phyloP scores from a whole-genome alignment of 305 asterid species.

The Lippia alba region DNA sequence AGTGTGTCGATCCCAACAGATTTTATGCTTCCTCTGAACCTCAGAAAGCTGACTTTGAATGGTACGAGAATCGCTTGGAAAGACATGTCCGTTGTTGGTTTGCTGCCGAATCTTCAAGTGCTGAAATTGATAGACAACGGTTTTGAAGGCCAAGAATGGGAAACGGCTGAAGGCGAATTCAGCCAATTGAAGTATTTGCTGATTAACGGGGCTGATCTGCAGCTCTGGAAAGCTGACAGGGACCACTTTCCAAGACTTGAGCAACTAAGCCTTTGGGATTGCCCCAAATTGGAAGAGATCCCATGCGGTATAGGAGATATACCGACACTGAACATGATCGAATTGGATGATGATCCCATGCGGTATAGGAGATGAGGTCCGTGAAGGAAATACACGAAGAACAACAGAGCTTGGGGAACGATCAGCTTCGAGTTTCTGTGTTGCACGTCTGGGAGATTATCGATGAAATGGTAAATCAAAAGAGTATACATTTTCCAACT shows the following conservation, averaged over 20 bases:
- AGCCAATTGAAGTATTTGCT: background rate
- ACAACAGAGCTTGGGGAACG: background rate
- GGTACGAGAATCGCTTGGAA: background rate
- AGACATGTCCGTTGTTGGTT: background rate
- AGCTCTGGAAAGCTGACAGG: background rate
- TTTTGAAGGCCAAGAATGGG: background rate
- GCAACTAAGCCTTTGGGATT: background rate
- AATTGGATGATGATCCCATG: background rate
- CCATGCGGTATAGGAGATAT: background rate
- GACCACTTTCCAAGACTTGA: background rate
- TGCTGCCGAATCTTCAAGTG: slow-evolving; percentile 1
- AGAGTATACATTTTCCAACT: too few species aligned
- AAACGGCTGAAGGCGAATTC: background rate
- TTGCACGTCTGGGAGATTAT: background rate
- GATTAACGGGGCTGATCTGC: background rate
- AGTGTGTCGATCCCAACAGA: background rate
- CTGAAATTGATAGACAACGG: background rate
- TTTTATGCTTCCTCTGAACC: background rate
- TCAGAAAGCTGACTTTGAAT: background rate
- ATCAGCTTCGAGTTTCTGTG: background rate
- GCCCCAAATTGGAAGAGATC: background rate
- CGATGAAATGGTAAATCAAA: too few species aligned
- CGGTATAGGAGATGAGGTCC: too few species aligned
- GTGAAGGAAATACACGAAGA: background rate
- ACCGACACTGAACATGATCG: background rate